Conservation (phyloP, 805 yeast species). For the Ogataea wickerhamii region DNA sequence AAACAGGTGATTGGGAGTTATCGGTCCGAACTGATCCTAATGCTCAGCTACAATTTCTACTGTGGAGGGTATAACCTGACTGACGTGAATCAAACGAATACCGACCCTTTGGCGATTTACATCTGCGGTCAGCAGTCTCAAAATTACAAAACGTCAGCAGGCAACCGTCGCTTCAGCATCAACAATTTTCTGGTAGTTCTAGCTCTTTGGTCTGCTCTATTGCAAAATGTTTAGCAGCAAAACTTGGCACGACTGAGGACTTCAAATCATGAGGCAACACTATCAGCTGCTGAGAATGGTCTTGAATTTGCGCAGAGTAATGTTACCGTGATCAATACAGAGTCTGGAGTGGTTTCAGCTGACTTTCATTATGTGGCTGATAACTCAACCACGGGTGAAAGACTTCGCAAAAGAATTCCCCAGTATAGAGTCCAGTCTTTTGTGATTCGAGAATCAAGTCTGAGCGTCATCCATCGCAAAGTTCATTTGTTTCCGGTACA, state of each 20-base stretch:
- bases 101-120: too few species aligned
- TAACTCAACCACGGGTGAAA: neutral
- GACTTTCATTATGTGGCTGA: neutral
- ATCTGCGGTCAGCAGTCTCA: too few species aligned
- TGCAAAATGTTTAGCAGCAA: too few species aligned
- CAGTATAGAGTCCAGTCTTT: neutral
- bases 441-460: neutral
- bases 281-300: neutral
- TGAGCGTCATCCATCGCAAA: neutral
- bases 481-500: neutral
- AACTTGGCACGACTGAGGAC: neutral
- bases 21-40: too few species aligned
- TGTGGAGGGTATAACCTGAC: too few species aligned
- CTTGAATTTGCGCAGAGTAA: neutral
- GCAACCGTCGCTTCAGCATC: too few species aligned
- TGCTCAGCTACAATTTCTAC: too few species aligned
- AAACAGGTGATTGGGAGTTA: too few species aligned
- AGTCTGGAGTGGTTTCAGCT: neutral
- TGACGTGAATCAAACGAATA: too few species aligned
- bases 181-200: too few species aligned
- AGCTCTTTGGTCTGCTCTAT: too few species aligned
- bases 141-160: too few species aligned
- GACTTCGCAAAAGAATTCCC: neutral
- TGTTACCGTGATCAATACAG: neutral
- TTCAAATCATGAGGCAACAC: neutral